Conservation (phyloP, 352 stramenopile genomes). For the Globisporangium heterothallicum region DNA sequence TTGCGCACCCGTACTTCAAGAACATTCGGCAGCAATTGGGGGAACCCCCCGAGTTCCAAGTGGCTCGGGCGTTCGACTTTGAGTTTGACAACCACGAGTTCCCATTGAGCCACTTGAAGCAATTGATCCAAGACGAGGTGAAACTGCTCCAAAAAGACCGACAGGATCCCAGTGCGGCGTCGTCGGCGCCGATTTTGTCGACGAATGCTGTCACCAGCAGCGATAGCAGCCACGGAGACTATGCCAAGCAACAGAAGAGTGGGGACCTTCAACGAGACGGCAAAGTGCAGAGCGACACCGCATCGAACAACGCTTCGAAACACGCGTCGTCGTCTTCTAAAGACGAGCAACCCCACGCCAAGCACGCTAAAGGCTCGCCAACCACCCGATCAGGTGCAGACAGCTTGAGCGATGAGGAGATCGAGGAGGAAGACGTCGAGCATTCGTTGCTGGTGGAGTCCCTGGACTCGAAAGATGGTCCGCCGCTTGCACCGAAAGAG, state of each 20-base stretch:
- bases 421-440: constrained; percentile 8
- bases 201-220: constrained; percentile 11
- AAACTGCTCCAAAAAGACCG: constrained; percentile 55
- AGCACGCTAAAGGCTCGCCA: constrained; percentile 3
- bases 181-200: constrained; percentile 5
- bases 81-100: constrained; percentile 80
- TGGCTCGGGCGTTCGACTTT: constrained; percentile 72
- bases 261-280: neutral
- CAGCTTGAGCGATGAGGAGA: constrained; percentile 10
- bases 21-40: constrained; percentile 61
- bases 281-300: neutral
- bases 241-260: neutral
- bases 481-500: constrained; percentile 7
- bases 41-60: constrained; percentile 58
- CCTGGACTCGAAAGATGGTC: neutral
- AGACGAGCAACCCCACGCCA: neutral
- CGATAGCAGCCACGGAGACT: neutral
- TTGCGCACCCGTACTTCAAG: constrained; percentile 91
- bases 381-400: constrained; percentile 4
- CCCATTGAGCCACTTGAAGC: constrained; percentile 45
- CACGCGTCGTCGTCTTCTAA: neutral
- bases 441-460: neutral
- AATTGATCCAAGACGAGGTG: constrained; percentile 77
- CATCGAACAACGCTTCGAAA: constrained; percentile 2
- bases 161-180: constrained; percentile 4